phyloP scores from a whole-genome alignment of 1,284 basidiomycete species.

The Violaceomyces palustris region DNA sequence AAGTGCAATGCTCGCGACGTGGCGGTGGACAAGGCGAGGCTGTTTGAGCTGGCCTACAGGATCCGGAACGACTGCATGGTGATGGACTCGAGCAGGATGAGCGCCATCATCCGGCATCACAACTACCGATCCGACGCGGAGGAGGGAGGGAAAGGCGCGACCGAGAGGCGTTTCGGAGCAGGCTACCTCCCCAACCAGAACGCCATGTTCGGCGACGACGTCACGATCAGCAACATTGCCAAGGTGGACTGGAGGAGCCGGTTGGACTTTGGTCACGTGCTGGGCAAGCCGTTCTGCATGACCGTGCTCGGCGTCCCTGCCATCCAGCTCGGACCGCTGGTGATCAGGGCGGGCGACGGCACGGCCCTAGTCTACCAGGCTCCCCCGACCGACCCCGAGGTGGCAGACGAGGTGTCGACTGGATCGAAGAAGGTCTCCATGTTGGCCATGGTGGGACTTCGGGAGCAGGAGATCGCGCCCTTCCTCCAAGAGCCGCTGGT shows the following conservation, averaged over 20 bases:
- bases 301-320: neutral
- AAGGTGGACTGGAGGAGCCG: neutral
- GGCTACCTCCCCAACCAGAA: neutral
- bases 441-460: too few relatives aligned
- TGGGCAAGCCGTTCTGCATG: neutral
- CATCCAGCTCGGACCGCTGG: neutral
- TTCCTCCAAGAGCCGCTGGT: too few relatives aligned
- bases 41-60: too few relatives aligned
- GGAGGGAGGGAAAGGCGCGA: too few relatives aligned
- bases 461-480: too few relatives aligned
- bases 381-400: too few relatives aligned
- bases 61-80: neutral
- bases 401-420: too few relatives aligned
- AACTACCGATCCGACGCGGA: neutral
- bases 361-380: conserved; percentile 1
- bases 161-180: too few relatives aligned
- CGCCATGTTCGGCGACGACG: conserved; percentile 4
- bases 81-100: neutral
- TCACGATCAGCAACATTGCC: conserved; percentile 1
- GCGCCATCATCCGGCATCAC: neutral
- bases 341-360: neutral
- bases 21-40: too few relatives aligned
- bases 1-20: too few relatives aligned
- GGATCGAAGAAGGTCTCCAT: too few relatives aligned
- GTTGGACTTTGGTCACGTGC: neutral